Percentiles rank a stretch among this genome's conserved stretches.
phyloP scores from a whole-genome alignment of 2,329 filamentous ascomycete genomes.

The Passalora sequoiae region DNA sequence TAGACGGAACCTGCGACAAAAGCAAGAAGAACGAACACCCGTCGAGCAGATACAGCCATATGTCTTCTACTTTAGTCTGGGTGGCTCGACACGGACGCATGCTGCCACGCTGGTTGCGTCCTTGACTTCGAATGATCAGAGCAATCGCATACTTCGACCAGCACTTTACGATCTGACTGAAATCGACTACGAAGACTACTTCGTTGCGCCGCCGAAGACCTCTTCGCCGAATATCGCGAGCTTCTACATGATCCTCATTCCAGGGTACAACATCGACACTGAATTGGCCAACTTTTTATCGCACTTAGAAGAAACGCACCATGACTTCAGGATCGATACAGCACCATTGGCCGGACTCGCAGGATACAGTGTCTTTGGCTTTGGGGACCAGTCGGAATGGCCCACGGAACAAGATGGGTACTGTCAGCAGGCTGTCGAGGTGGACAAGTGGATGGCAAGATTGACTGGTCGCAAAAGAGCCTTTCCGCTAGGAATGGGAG shows the following conservation, averaged over 20 bases:
- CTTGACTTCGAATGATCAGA: conserved; percentile 35
- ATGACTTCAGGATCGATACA: conserved; percentile 95
- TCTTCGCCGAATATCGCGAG: conserved; percentile 54
- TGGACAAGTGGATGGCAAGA: conserved; percentile 97
- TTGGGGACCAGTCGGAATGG: conserved; percentile 89
- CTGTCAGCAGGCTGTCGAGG: conserved; percentile 83
- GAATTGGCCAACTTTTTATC: conserved; percentile 82
- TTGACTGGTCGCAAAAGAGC: conserved; percentile 79
- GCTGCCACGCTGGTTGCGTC: conserved; percentile 60
- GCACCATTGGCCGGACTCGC: conserved; percentile 69
- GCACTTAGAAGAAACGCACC: conserved; percentile 84
- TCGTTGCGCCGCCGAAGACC: conserved; percentile 69
- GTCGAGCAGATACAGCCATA: conserved; percentile 56
- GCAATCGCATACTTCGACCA: conserved; percentile 50
- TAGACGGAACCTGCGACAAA: conserved; percentile 22
- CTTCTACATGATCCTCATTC: conserved; percentile 80
- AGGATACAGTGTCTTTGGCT: conserved; percentile 90
- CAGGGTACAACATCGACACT: conserved; percentile 92
- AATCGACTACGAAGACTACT: conserved; percentile 89
- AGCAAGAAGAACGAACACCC: conserved; percentile 4
- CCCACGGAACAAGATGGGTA: conserved; percentile 85
- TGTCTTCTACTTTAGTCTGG: conserved; percentile 86
- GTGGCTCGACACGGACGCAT: conserved; percentile 72
- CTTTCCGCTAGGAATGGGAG: conserved; percentile 82
- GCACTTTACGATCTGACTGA: conserved; percentile 73